Conservation (phyloP, 345 rosid species). For the Arabidopsis arenosa region DNA sequence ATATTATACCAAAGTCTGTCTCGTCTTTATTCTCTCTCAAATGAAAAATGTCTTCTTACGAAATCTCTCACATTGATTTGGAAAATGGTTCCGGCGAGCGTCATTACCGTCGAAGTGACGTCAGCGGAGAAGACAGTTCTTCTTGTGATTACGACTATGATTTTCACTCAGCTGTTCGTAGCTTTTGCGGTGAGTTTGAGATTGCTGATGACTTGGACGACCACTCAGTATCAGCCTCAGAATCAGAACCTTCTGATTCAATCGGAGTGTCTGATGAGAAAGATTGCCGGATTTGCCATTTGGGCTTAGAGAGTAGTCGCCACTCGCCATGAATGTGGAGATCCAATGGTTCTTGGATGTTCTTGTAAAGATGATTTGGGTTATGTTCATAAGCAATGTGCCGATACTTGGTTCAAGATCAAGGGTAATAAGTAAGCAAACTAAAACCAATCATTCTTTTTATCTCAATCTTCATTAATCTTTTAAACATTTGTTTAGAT, state of each 20-base stretch:
- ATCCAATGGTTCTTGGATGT: conserved; percentile 84
- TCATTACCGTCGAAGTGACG: conserved; percentile 39
- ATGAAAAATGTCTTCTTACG: conserved; percentile 40
- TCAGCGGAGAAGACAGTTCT: conserved; percentile 43
- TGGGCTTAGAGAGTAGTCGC: conserved; percentile 76
- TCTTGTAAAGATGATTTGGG: conserved; percentile 96
- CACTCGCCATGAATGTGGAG: conserved; percentile 55
- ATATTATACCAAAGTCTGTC: background rate
- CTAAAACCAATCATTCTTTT: background rate
- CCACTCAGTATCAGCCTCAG: background rate
- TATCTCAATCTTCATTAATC: background rate
- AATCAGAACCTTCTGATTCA: conserved; percentile 24
- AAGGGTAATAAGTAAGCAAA: conserved; percentile 79
- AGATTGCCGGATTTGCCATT: conserved; percentile 92
- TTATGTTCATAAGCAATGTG: conserved; percentile 93
- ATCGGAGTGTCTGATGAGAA: conserved; percentile 40
- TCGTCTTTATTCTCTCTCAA: conserved; percentile 16
- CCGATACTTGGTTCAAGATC: conserved; percentile 98
- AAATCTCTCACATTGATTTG: conserved; percentile 37
- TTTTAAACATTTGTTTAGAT: background rate
- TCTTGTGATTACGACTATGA: conserved; percentile 46
- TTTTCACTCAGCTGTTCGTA: conserved; percentile 48
- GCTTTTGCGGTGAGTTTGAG: conserved; percentile 49
- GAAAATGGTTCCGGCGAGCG: conserved; percentile 34
- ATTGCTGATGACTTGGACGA: conserved; percentile 28